Percentiles rank a stretch among this genome's conserved stretches.
These are phyloP conservation scores for Cyclotella baltica DNA, from an alignment of 108 stramenopile species.

Conservation along the genomic window DNA sequence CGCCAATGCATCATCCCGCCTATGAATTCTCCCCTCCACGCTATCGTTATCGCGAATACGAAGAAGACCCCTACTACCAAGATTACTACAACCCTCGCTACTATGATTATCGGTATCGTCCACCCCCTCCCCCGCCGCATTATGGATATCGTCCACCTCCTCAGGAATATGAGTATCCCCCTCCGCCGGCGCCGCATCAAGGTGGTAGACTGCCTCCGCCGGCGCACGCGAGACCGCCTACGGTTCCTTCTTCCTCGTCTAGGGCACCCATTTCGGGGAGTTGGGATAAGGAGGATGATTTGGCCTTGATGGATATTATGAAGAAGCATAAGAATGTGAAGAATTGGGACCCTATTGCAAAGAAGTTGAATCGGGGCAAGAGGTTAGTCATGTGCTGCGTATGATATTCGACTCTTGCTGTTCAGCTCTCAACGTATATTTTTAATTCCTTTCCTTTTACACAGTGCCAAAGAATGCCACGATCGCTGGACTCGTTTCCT, in stretches of 20 bases:
- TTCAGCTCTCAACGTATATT: not conserved
- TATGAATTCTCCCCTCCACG: conserved; percentile 21
- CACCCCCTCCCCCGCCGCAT: conserved; percentile 15
- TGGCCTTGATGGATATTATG: conserved; percentile 78
- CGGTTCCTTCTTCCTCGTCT: not conserved
- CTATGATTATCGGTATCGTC: conserved; percentile 32
- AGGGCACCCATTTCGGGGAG: conserved; percentile 3
- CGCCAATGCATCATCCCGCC: too few relatives aligned
- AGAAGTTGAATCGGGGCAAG: conserved; percentile 69
- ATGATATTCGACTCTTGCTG: not conserved
- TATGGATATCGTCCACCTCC: conserved; percentile 23
- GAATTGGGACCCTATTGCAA: conserved; percentile 89
- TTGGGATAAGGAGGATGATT: conserved; percentile 83
- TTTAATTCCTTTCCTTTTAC: not conserved
- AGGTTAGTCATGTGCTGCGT: conserved; percentile 15
- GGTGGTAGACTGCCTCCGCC: not conserved
- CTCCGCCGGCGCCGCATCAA: conserved; percentile 3
- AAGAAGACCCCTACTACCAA: conserved; percentile 29
- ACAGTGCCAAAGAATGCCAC: conserved; percentile 41
- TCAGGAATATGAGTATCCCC: conserved; percentile 34
- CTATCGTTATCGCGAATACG: conserved; percentile 14
- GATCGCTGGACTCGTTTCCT: conserved; percentile 56
- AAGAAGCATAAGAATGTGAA: conserved; percentile 87
- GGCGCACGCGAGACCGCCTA: not conserved
- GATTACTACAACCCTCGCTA: conserved; percentile 22